Evolutionary conservation across 2,329 filamentous ascomycete genomes (phyloP).

Genomic region (Xylariaceae sp.): DNA sequence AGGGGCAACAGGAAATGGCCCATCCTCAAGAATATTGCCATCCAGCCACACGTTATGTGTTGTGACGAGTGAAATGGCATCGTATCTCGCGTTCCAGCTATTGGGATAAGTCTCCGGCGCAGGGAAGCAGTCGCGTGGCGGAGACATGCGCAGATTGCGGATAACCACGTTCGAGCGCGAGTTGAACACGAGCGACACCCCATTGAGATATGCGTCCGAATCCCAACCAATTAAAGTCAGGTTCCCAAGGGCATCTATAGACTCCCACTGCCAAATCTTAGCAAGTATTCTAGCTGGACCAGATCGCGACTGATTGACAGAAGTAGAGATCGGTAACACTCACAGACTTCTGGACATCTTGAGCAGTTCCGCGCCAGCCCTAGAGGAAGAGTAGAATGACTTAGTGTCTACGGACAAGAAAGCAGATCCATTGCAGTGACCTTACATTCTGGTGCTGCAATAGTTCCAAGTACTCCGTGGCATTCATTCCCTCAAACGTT

Average conservation of each 20-base stretch:
- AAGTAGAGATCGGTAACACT: too few relatives aligned
- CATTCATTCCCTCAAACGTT: slow-evolving; percentile 15
- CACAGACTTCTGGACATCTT: slow-evolving; percentile 15
- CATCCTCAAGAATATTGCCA: slow-evolving; percentile 14
- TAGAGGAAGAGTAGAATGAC: background rate
- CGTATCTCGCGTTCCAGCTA: slow-evolving; percentile 18
- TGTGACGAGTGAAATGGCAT: slow-evolving; percentile 14
- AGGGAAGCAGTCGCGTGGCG: slow-evolving; percentile 17
- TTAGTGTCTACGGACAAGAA: background rate
- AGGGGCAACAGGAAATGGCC: slow-evolving; percentile 6
- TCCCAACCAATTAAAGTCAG: slow-evolving; percentile 17
- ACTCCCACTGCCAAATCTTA: slow-evolving; percentile 5
- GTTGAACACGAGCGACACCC: slow-evolving; percentile 16
- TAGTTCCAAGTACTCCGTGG: slow-evolving; percentile 15
- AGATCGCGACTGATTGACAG: too few relatives aligned
- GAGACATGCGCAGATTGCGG: slow-evolving; percentile 11
- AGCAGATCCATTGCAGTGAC: background rate
- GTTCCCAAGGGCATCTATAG: slow-evolving; percentile 14
- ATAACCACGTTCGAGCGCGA: slow-evolving; percentile 14
- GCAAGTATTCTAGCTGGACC: too few relatives aligned
- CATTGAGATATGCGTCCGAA: slow-evolving; percentile 10
- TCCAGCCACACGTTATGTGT: slow-evolving; percentile 15
- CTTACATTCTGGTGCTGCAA: slow-evolving; percentile 15
- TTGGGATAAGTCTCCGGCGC: slow-evolving; percentile 13
- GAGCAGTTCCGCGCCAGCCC: slow-evolving; percentile 16